A percentile compares a stretch with the other conserved stretches of the same genome.
Conservation (phyloP, 371 early-diverging fungal genomes). For the Apophysomyces trapeziformis region DNA sequence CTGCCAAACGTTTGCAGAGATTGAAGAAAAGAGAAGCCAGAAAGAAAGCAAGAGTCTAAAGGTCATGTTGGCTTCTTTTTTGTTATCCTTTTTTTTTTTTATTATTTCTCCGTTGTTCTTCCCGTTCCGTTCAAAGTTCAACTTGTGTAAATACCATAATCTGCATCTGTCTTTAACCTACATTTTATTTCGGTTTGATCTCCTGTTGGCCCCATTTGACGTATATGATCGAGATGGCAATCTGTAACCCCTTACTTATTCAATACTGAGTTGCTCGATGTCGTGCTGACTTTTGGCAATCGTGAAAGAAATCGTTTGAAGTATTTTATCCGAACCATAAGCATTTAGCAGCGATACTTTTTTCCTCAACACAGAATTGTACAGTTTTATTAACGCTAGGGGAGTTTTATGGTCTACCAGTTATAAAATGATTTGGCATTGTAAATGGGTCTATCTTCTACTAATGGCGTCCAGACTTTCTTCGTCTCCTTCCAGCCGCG, state of each 20-base stretch:
- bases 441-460: conserved; percentile 79
- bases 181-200: too few relatives aligned
- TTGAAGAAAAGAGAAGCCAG: conserved; percentile 53
- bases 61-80: not conserved
- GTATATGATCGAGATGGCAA: too few relatives aligned
- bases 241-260: too few relatives aligned
- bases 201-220: too few relatives aligned
- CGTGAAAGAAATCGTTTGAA: too few relatives aligned
- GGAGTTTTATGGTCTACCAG: conserved; percentile 59
- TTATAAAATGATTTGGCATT: conserved; percentile 78
- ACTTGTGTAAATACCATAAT: conserved; percentile 6
- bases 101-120: not conserved
- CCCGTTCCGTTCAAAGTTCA: not conserved
- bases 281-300: too few relatives aligned
- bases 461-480: conserved; percentile 74
- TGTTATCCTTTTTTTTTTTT: not conserved
- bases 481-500: conserved; percentile 66
- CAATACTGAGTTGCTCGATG: too few relatives aligned
- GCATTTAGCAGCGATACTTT: too few relatives aligned
- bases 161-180: too few relatives aligned
- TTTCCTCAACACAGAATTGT: too few relatives aligned
- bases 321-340: too few relatives aligned
- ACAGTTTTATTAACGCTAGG: too few relatives aligned
- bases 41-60: conserved; percentile 36
- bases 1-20: conserved; percentile 53